Percentiles rank a stretch among this genome's conserved stretches.
Conservation (phyloP, 2,329 filamentous ascomycete species). For the Hypocreales sp. region DNA sequence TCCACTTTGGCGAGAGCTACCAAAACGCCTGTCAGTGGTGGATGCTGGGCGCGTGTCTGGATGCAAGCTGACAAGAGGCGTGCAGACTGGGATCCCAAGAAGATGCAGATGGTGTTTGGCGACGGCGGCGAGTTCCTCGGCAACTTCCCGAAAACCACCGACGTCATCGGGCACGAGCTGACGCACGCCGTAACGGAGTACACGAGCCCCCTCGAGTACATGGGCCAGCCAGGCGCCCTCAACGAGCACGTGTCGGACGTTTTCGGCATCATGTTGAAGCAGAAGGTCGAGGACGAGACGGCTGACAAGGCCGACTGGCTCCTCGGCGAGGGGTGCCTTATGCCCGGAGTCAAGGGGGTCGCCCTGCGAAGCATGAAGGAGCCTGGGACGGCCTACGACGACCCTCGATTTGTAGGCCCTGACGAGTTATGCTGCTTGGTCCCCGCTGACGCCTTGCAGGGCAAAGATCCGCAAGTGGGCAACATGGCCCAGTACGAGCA, state of each 20-base stretch:
- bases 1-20: constrained; percentile 33
- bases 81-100: constrained; percentile 31
- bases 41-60: too few relatives aligned
- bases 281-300: constrained; percentile 28
- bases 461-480: constrained; percentile 35
- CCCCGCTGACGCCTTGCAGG: constrained; percentile 13
- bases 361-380: constrained; percentile 38
- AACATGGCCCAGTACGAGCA: constrained; percentile 27
- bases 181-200: constrained; percentile 39
- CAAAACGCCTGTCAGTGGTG: constrained; percentile 32
- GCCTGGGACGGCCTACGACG: constrained; percentile 35
- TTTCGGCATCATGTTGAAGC: constrained; percentile 42
- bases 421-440: background rate
- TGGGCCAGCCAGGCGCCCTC: constrained; percentile 35
- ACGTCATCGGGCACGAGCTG: constrained; percentile 42
- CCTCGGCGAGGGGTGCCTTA: constrained; percentile 35
- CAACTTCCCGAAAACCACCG: constrained; percentile 34
- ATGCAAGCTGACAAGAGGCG: too few relatives aligned
- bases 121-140: constrained; percentile 35
- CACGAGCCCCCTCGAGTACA: constrained; percentile 32
- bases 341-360: constrained; percentile 32
- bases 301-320: constrained; percentile 35
- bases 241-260: constrained; percentile 42
- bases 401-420: constrained; percentile 29
- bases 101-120: constrained; percentile 38